Evolutionary conservation across 495 filamentous ascomycete genomes (phyloP).

Genomic region (Annulohypoxylon moriforme): DNA sequence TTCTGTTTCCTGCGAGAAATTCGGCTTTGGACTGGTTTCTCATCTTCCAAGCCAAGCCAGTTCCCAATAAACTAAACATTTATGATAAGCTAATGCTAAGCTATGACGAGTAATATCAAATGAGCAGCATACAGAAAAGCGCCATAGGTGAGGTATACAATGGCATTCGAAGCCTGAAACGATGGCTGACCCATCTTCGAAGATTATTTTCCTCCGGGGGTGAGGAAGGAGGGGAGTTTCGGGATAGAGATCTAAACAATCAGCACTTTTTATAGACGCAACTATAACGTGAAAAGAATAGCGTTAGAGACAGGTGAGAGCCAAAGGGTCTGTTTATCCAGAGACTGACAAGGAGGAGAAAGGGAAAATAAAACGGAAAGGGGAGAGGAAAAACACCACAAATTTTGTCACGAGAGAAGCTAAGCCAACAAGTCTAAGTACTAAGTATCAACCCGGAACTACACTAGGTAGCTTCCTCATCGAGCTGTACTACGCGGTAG

Average conservation of each 20-base stretch:
- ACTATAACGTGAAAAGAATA: slow-evolving; percentile 3
- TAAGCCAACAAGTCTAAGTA: slow-evolving; percentile 12
- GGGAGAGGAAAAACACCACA: neutral
- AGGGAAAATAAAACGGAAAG: neutral
- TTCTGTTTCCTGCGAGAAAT: slow-evolving; percentile 75
- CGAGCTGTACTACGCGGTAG: slow-evolving; percentile 16
- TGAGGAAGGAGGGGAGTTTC: neutral
- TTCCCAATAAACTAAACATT: slow-evolving; percentile 66
- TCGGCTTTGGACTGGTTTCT: slow-evolving; percentile 75
- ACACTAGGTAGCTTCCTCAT: slow-evolving; percentile 39
- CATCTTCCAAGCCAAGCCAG: slow-evolving; percentile 73
- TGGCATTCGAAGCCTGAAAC: slow-evolving; percentile 75
- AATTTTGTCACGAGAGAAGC: slow-evolving; percentile 13
- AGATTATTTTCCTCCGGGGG: neutral
- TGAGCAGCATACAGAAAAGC: slow-evolving; percentile 70
- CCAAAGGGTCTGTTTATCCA: neutral
- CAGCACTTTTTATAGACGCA: neutral
- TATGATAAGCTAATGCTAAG: slow-evolving; percentile 7
- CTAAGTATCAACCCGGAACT: neutral
- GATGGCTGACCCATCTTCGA: slow-evolving; percentile 75
- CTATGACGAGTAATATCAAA: neutral
- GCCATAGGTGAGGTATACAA: slow-evolving; percentile 79
- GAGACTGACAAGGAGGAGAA: neutral
- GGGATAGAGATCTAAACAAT: neutral
- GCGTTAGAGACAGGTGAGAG: neutral